These are phyloP conservation scores for Erysiphe neolycopersici DNA, from an alignment of 2,329 filamentous ascomycete genomes.

Conservation along the genomic window DNA sequence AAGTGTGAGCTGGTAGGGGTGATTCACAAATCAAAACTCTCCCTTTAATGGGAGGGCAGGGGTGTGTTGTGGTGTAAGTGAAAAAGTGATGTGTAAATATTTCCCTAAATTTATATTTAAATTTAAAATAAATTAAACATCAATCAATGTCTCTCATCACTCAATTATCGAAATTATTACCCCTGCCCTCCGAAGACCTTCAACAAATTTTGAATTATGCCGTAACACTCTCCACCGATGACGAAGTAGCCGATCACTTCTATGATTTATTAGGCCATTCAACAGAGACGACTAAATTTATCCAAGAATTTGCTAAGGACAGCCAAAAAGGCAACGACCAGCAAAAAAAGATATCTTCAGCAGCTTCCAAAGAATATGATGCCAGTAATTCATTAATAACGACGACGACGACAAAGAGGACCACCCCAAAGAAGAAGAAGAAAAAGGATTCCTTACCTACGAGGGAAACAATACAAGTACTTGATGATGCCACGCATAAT, in stretches of 20 bases:
- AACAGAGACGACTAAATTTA: constrained; percentile 44
- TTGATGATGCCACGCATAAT: constrained; percentile 31
- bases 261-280: constrained; percentile 73
- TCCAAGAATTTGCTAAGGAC: constrained; percentile 11
- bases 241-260: constrained; percentile 60
- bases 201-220: constrained; percentile 68
- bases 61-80: too few species aligned
- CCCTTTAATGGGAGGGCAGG: too few species aligned
- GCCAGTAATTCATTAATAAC: too few species aligned
- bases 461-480: constrained; percentile 20
- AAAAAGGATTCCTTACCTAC: constrained; percentile 28
- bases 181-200: constrained; percentile 61
- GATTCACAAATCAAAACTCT: too few species aligned
- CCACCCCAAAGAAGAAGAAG: constrained; percentile 31
- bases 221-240: constrained; percentile 44
- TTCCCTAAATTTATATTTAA: too few species aligned
- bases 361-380: constrained; percentile 8
- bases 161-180: constrained; percentile 55
- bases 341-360: constrained; percentile 8
- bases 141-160: constrained; percentile 30
- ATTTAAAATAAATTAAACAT: too few species aligned
- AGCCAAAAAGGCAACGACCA: too few species aligned
- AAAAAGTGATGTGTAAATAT: too few species aligned
- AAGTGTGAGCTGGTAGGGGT: too few species aligned
- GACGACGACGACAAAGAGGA: constrained; percentile 7